Base-by-base conservation (phyloP, 495 filamentous ascomycete genomes). In the Trichoderma asperelloides region DNA sequence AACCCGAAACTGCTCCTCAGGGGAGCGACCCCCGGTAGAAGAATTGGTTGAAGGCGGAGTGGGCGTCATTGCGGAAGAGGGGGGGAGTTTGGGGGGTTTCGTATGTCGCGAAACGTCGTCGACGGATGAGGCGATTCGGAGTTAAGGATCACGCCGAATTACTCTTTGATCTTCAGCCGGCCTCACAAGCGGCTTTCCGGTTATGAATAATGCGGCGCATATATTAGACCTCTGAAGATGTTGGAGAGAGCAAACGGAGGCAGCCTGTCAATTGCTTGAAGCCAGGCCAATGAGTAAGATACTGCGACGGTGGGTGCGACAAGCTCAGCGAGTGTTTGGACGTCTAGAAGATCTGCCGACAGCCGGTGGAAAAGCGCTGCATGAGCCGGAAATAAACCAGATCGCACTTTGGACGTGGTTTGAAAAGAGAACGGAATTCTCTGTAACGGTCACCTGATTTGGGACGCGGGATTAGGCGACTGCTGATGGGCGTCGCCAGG, bases 1-100 rank as follows among this genome's bases (percentile, higher is more conserved):
- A 45, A 98, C 88, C 68, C 92, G 87, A 72, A 89, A 97, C 71
- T 93, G 89, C 45, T 86, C 85, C 76, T 96, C 91, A 33, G 93
- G 95, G 49, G 95, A 97, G 68, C 90, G 87, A 51, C 81, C 83
- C 67, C 86, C 84, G 47, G 85, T 88, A 16, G 92, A 93, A 0
- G 89, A 88, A 13, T 86, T 87, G 65, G 91, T 89, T 33, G 94
- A 97, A n/a, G 92, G 90, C 66, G 95, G 93, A 67, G 94, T 96
- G 45, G 93, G 93, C 65, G 90, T 87, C 93, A 96, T 94, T 65
- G 51, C 72, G 65, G n/a, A 45, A 60, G 25, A 43, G 33, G 47
- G 4, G 4, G 21, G 16, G 21, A 27, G 47, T 40, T 21, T 30
- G 28, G 27, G 28, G 28, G 25, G 3, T 60, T 7, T 60, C 55